Evolutionary conservation across 2,329 filamentous ascomycete species (phyloP).

Genomic region (Bimuria novae-zelandiae): DNA sequence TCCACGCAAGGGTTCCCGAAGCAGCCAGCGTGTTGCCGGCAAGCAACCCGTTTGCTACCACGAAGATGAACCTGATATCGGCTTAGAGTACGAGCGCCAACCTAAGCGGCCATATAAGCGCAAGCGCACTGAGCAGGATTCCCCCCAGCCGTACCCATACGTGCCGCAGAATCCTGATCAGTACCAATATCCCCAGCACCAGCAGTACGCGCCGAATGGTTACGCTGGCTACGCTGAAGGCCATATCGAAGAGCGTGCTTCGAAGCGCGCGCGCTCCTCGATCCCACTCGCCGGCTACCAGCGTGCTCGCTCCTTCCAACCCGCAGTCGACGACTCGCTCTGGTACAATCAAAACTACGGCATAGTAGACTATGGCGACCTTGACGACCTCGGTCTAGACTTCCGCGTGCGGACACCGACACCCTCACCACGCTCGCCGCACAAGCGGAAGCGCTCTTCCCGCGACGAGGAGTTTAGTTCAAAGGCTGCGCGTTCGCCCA

Average conservation of each 20-base stretch:
- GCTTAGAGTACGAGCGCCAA: not conserved
- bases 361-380: not conserved
- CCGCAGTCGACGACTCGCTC: not conserved
- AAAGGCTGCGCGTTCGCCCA: not conserved
- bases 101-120: not conserved
- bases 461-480: not conserved
- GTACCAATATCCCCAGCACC: not conserved
- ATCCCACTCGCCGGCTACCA: not conserved
- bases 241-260: not conserved
- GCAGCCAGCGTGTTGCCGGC: not conserved
- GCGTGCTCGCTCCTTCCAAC: not conserved
- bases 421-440: not conserved
- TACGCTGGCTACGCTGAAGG: not conserved
- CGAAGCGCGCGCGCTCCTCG: not conserved
- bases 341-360: not conserved
- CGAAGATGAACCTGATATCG: not conserved
- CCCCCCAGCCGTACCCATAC: not conserved
- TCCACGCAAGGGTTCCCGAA: not conserved
- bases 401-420: not conserved
- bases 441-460: not conserved
- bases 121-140: not conserved
- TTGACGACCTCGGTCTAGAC: not conserved
- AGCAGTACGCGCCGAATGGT: not conserved
- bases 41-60: constrained; percentile 4
- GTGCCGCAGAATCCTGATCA: not conserved